phyloP scores from a whole-genome alignment of 2,329 filamentous ascomycete species.

The Sporothrix phasma region DNA sequence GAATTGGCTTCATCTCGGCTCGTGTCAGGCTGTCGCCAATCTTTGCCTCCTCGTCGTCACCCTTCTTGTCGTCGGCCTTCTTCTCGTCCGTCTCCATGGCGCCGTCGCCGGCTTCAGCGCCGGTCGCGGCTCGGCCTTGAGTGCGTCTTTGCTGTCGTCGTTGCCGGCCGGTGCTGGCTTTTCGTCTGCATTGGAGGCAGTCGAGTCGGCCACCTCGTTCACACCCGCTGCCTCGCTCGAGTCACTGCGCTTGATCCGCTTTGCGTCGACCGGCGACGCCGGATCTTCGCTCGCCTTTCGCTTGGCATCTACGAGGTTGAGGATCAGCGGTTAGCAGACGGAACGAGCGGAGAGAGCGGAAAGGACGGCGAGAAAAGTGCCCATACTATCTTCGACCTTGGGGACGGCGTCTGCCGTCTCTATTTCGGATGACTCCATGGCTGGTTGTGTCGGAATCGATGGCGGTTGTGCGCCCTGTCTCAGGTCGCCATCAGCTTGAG shows the following conservation, averaged over 20 bases:
- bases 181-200: not conserved
- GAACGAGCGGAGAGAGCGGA: not conserved
- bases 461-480: not conserved
- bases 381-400: constrained; percentile 23
- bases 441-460: not conserved
- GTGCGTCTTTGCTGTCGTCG: not conserved
- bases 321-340: not conserved
- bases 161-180: not conserved
- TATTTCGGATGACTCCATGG: constrained; percentile 4
- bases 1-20: constrained; percentile 51
- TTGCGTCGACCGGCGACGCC: constrained; percentile 49
- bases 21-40: not conserved
- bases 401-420: constrained; percentile 14
- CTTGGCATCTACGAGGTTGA: constrained; percentile 42
- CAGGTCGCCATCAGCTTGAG: not conserved
- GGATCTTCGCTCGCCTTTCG: constrained; percentile 63
- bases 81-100: not conserved
- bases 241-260: constrained; percentile 51
- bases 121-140: not conserved
- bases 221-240: constrained; percentile 28
- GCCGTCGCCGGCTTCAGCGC: not conserved
- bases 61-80: not conserved
- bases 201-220: not conserved
- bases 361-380: not conserved
- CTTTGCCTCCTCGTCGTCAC: not conserved